Evolutionary conservation across 1,284 basidiomycete genomes (phyloP).

Genomic region (Schizophyllum commune): DNA sequence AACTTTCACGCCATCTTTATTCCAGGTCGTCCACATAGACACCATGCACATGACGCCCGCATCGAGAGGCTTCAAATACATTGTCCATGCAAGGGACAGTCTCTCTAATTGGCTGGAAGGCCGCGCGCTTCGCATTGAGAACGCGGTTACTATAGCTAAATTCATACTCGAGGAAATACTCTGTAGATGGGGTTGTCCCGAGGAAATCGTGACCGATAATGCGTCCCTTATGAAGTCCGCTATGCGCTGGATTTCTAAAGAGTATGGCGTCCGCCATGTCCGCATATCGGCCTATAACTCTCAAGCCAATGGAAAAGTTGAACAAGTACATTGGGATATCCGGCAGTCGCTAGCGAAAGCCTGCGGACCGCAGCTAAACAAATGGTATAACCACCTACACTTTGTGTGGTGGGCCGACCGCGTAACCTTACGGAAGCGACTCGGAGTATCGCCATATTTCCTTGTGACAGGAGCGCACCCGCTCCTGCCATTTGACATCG

Average conservation of each 20-base stretch:
- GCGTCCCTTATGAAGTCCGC: conserved; percentile 27
- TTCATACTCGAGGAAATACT: conserved; percentile 18
- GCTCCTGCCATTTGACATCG: conserved; percentile 30
- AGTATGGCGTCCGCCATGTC: conserved; percentile 31
- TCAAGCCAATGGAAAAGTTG: conserved; percentile 29
- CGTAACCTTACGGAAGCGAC: conserved; percentile 3
- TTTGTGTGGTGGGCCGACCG: conserved; percentile 33
- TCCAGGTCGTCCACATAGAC: conserved; percentile 11
- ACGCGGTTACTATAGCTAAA: conserved; percentile 9
- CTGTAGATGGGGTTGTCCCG: conserved; percentile 18
- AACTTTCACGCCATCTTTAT: conserved; percentile 9
- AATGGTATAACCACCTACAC: conserved; percentile 22
- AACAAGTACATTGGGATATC: conserved; percentile 27
- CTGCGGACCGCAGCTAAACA: conserved; percentile 17
- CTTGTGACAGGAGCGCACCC: conserved; percentile 6
- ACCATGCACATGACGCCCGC: conserved; percentile 7
- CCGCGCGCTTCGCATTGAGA: conserved; percentile 12
- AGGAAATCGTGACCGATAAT: conserved; percentile 24
- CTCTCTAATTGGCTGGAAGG: conserved; percentile 17
- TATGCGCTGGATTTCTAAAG: conserved; percentile 15
- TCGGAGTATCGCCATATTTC: conserved; percentile 24
- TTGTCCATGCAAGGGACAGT: conserved; percentile 16
- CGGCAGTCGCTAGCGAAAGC: conserved; percentile 30
- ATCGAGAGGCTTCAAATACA: conserved; percentile 17
- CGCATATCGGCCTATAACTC: conserved; percentile 38